These are phyloP conservation scores for Hypomontagnella monticulosa DNA, from an alignment of 495 filamentous ascomycete genomes.

Conservation along the genomic window DNA sequence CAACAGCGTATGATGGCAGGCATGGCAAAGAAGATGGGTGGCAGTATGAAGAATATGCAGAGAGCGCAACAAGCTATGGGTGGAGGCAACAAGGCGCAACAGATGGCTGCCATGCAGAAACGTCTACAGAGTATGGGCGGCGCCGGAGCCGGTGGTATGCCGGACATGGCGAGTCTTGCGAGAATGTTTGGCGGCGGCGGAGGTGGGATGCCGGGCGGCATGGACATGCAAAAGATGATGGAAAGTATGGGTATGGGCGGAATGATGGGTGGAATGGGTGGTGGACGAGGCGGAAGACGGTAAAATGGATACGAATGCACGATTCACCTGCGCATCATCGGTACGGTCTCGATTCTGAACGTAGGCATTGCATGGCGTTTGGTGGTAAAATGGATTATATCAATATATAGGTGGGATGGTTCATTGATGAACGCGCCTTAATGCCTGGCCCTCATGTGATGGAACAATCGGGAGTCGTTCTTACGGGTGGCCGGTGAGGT, in stretches of 20 bases:
- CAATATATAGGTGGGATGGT: conserved; percentile 10
- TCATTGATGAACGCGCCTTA: conserved; percentile 3
- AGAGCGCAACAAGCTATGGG: conserved; percentile 89
- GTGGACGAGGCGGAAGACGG: conserved; percentile 44
- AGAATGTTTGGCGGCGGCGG: conserved; percentile 77
- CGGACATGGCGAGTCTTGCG: conserved; percentile 85
- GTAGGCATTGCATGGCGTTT: conserved; percentile 42
- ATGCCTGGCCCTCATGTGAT: too few relatives aligned
- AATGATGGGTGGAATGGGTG: conserved; percentile 44
- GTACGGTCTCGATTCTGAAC: conserved; percentile 27
- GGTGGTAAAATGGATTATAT: conserved; percentile 34
- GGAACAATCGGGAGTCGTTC: too few relatives aligned
- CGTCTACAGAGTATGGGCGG: conserved; percentile 92
- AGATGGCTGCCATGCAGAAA: conserved; percentile 98
- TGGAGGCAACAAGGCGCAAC: conserved; percentile 85
- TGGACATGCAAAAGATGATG: conserved; percentile 88
- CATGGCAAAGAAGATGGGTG: conserved; percentile 99
- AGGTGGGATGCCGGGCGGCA: conserved; percentile 68
- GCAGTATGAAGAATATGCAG: conserved; percentile 96
- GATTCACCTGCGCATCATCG: conserved; percentile 27
- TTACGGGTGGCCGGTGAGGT: too few relatives aligned
- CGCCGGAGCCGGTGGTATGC: conserved; percentile 68
- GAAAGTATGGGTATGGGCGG: conserved; percentile 80
- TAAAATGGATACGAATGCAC: conserved; percentile 28
- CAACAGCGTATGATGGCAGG: conserved; percentile 99